A percentile compares a stretch with the other conserved stretches of the same genome.
Evolutionary conservation across 371 early-diverging fungal genomes (phyloP).

Genomic region (Mortierella sp.): DNA sequence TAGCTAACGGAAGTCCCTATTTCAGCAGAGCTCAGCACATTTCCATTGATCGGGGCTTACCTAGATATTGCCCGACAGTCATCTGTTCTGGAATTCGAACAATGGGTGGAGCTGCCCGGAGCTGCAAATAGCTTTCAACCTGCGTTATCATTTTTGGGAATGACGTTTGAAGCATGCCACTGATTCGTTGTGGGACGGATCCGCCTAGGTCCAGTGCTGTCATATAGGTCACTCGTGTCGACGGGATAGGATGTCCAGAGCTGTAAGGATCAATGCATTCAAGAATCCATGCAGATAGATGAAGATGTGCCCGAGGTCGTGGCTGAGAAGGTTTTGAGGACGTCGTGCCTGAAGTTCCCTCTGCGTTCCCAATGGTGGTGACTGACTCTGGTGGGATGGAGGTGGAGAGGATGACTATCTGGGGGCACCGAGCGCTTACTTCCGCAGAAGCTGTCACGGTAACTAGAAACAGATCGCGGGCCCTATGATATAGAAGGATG

Average conservation of each 20-base stretch:
- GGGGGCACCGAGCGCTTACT: slow-evolving; percentile 53
- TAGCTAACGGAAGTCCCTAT: too few relatives aligned
- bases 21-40: too few relatives aligned
- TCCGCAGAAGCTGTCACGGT: slow-evolving; percentile 44
- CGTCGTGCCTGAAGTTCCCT: slow-evolving; percentile 42
- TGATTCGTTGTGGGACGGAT: slow-evolving; percentile 63
- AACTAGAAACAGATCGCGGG: slow-evolving; percentile 50
- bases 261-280: slow-evolving; percentile 70
- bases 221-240: slow-evolving; percentile 63
- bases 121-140: slow-evolving; percentile 60
- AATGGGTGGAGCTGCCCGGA: slow-evolving; percentile 62
- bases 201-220: slow-evolving; percentile 63
- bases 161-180: slow-evolving; percentile 60
- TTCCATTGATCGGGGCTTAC: slow-evolving; percentile 2
- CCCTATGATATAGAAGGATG: slow-evolving; percentile 7
- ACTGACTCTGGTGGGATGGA: slow-evolving; percentile 21
- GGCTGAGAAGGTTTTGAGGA: slow-evolving; percentile 49
- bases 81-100: slow-evolving; percentile 49
- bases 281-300: slow-evolving; percentile 68
- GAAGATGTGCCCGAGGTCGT: slow-evolving; percentile 58
- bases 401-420: slow-evolving; percentile 52
- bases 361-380: neutral
- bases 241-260: slow-evolving; percentile 70
- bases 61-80: slow-evolving; percentile 7
- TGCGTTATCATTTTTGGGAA: slow-evolving; percentile 60